Evolutionary conservation across 257 asterid species (phyloP).

Genomic region (Fraxinus quadrangulata): DNA sequence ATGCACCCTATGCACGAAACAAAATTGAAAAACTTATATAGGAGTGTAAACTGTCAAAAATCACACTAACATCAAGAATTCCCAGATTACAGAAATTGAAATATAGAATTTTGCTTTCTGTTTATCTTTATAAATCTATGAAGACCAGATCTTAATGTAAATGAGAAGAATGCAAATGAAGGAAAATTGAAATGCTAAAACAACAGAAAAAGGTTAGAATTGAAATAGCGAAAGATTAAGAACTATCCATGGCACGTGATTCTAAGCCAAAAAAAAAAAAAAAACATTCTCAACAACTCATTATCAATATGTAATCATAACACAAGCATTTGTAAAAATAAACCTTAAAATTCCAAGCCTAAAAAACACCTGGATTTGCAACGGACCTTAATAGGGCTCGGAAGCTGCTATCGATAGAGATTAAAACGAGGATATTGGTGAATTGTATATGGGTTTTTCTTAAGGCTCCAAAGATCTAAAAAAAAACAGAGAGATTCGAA

Average conservation of each 20-base stretch:
- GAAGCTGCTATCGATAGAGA: slow-evolving; percentile 1
- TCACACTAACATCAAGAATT: background rate
- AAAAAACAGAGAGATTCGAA: background rate
- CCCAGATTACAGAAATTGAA: background rate
- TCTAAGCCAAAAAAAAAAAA: background rate
- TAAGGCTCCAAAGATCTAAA: background rate
- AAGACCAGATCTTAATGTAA: background rate
- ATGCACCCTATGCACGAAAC: background rate
- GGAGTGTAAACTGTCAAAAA: background rate
- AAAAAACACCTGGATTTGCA: background rate
- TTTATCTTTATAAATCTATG: background rate
- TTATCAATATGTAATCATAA: background rate
- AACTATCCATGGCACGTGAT: background rate
- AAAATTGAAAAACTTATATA: background rate
- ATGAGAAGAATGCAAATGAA: background rate
- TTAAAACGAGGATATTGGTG: background rate
- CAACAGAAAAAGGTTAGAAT: background rate
- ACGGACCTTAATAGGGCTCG: background rate
- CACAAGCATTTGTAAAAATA: background rate
- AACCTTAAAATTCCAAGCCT: background rate
- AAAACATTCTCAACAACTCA: background rate
- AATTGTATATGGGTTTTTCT: background rate
- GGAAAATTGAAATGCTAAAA: background rate
- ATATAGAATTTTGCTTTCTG: background rate
- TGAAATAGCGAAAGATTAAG: background rate